Evolutionary conservation across 768 basidiomycete species (phyloP).

Genomic region (Panaeolus cyanescens): DNA sequence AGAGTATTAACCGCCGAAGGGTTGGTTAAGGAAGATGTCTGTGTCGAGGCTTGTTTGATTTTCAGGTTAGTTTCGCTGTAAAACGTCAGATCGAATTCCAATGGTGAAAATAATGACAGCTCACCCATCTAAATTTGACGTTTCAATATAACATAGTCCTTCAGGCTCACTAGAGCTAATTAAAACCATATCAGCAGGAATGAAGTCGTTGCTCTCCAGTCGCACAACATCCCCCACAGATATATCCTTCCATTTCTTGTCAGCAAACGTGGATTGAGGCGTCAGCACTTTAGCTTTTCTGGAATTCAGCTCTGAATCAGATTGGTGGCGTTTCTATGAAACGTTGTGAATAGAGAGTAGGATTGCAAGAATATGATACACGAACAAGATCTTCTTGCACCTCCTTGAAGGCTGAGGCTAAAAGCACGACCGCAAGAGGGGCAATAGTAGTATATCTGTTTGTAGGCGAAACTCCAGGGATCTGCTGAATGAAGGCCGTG

Average conservation of each 20-base stretch:
- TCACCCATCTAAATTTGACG: slow-evolving; percentile 96
- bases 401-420: slow-evolving; percentile 96
- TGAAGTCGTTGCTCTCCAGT: slow-evolving; percentile 89
- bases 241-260: slow-evolving; percentile 87
- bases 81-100: neutral
- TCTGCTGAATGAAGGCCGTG: slow-evolving; percentile 96
- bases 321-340: slow-evolving; percentile 90
- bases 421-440: slow-evolving; percentile 83
- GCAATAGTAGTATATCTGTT: slow-evolving; percentile 94
- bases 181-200: slow-evolving; percentile 91
- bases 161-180: slow-evolving; percentile 93
- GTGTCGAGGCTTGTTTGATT: slow-evolving; percentile 93
- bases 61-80: slow-evolving; percentile 95
- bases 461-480: slow-evolving; percentile 96
- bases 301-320: slow-evolving; percentile 89
- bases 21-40: slow-evolving; percentile 77
- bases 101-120: slow-evolving; percentile 8
- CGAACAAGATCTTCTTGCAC: slow-evolving; percentile 90
- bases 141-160: slow-evolving; percentile 97
- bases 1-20: slow-evolving; percentile 74
- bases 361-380: slow-evolving; percentile 13
- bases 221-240: slow-evolving; percentile 91
- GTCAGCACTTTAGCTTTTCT: slow-evolving; percentile 77
- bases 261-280: slow-evolving; percentile 61
- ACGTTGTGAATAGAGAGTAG: slow-evolving; percentile 2